Base-by-base conservation (phyloP, 1,284 basidiomycete genomes). In the Pterula multifida region DNA sequence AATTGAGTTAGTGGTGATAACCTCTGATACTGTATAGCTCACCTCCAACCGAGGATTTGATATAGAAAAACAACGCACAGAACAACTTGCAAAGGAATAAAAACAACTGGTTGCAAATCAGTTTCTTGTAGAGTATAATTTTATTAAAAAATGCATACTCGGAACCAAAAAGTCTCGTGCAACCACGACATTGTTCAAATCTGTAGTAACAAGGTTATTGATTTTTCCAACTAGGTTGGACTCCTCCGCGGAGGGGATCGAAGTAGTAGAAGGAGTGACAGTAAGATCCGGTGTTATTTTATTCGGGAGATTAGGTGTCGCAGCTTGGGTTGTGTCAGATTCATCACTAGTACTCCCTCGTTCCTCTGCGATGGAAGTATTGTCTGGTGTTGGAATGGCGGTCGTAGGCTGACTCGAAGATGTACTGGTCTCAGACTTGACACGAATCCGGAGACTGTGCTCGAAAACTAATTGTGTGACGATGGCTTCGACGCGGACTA, bases 401-500 rank as follows among this genome's bases (percentile, higher is more conserved):
- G 54, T 49, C 45, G 19, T 49, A 50, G 1, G 58, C 53, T 19
- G 53, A n/a, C 50, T 59, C 17, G 49, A 57, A 17, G 45, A 47
- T 22, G 50, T 45, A 6, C 60, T 48, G 0, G 64, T 61, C 55
- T 77, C 73, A 1, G 76, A 71, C 56, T 78, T 79, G 64, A 85
- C 71, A 17, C 84, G 72, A 36, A 86, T 76, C 35, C 82, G 73
- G 2, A 86, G 67, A 1, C 81, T 68, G 56, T 86, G 84, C 52
- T 85, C 79, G 58, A 86, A 85, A 3, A 87, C 64, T 2, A 86
- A 70, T 55, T 85, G 76, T 0, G 82, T 85, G 49, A 87, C 66
- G 49, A 89, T 72, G 1, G 72, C 72, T 60, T 87, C 80, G 11
- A 42, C 26, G 28, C 51, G 45, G 12, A 52, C 53, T 21, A 51